Base-by-base conservation (phyloP, 352 stramenopile species). In the Peronospora farinosa region DNA sequence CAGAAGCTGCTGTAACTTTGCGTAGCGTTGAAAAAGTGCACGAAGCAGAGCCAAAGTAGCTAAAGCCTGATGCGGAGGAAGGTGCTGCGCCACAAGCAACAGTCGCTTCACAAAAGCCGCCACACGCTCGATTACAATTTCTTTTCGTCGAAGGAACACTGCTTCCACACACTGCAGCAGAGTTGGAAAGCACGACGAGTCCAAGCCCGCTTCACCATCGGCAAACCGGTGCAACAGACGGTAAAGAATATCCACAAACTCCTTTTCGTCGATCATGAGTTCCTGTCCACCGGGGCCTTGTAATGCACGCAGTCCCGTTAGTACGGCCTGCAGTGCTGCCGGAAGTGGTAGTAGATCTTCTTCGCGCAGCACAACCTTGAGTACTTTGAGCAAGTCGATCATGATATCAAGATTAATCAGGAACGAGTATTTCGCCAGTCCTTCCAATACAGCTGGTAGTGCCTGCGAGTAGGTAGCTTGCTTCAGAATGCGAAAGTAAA, bases 401-500 rank as follows among this genome's bases (percentile, higher is more conserved):
- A 98, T 95, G 31, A 97, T 98, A 67, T 98, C 94, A n/a, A 98
- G 74, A 61, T 98, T 98, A 52, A 98, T 98, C 8, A 98, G 54
- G 75, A 98, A 96, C 12, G 91, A 92, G 75, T 96, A 98, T 58
- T 98, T 98, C 35, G 88, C 80, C 36, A 98, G 74, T 2, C 95
- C 95, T 52, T 90, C 79, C 15, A 98, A 77, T 44, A 96, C 91
- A 1, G 86, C 84, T 0, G 92, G 92, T 46, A 98, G 56, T 13
- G 96, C 71, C n/a, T 81, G 72, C 30, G 86, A 92, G 57, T 87
- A 84, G 17, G 86, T 88, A 13, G 81, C 73, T 50, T 91, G 80
- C 63, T 98, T 98, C 25, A 98, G 71, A 47, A 98, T 96, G 16
- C 93, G 88, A 69, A 98, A 98, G 72, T 98, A 98, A 30, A 96